These are phyloP conservation scores for Aphanocladium album DNA, from an alignment of 2,329 filamentous ascomycete species.

Conservation along the genomic window DNA sequence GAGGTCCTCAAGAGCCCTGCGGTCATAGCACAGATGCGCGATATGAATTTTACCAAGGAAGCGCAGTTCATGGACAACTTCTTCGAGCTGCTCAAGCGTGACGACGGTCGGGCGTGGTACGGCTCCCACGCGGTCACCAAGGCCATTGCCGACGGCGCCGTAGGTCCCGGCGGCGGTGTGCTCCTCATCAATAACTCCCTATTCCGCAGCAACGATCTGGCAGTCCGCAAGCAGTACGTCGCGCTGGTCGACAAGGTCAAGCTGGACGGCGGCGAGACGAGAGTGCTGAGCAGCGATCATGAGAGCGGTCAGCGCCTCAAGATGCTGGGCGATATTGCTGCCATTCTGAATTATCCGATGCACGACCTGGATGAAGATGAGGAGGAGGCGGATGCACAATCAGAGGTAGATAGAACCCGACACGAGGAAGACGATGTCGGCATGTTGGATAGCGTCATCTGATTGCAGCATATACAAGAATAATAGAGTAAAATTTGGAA, in stretches of 20 bases:
- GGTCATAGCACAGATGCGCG: constrained; percentile 69
- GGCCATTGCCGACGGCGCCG: constrained; percentile 81
- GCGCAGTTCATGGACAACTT: constrained; percentile 82
- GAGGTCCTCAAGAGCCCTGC: constrained; percentile 80
- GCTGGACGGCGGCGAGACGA: constrained; percentile 77
- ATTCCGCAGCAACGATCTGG: constrained; percentile 78
- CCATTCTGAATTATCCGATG: constrained; percentile 85
- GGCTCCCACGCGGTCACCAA: constrained; percentile 75
- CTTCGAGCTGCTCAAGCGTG: constrained; percentile 68
- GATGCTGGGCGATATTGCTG: constrained; percentile 80
- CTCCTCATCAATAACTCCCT: constrained; percentile 82
- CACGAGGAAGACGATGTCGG: constrained; percentile 25
- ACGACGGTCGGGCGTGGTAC: constrained; percentile 89
- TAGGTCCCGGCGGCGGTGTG: constrained; percentile 79
- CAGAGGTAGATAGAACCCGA: constrained; percentile 11
- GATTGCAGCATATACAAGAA: neutral
- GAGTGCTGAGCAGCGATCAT: constrained; percentile 87
- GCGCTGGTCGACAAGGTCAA: constrained; percentile 82
- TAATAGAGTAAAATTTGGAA: neutral
- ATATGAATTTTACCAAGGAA: constrained; percentile 85
- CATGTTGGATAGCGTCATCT: constrained; percentile 32
- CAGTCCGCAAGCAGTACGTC: constrained; percentile 74
- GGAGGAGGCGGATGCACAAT: constrained; percentile 34
- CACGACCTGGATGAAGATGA: constrained; percentile 72
- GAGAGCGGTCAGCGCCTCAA: constrained; percentile 86